Conservation (phyloP, 495 filamentous ascomycete genomes). For the Cryomyces antarcticus region DNA sequence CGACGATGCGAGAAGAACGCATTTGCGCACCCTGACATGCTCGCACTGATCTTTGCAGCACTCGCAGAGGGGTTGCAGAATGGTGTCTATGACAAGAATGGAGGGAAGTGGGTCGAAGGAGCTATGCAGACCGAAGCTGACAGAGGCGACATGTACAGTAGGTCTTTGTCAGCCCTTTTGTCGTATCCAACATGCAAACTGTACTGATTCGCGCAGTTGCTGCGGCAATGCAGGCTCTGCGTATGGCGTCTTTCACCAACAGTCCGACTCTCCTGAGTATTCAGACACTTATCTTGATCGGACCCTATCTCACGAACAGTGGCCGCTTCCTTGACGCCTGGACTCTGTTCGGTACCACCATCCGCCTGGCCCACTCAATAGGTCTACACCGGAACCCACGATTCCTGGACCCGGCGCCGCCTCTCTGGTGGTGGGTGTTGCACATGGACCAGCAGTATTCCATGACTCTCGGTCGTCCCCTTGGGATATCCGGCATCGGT, state of each 20-base stretch:
- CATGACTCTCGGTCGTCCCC: constrained; percentile 24
- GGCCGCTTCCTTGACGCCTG: constrained; percentile 22
- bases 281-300: constrained; percentile 19
- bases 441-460: constrained; percentile 31
- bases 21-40: constrained; percentile 22
- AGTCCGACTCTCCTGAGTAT: constrained; percentile 17
- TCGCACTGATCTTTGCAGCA: constrained; percentile 26
- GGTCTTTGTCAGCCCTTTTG: not conserved
- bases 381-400: constrained; percentile 25
- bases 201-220: constrained; percentile 11
- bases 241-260: constrained; percentile 20
- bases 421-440: constrained; percentile 31
- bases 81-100: constrained; percentile 22
- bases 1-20: constrained; percentile 20
- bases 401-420: constrained; percentile 22
- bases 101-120: constrained; percentile 20
- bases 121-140: constrained; percentile 17
- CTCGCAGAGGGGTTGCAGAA: constrained; percentile 25
- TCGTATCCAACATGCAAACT: not conserved
- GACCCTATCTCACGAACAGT: constrained; percentile 20
- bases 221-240: constrained; percentile 20
- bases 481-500: constrained; percentile 26
- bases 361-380: constrained; percentile 19
- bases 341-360: constrained; percentile 20
- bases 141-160: constrained; percentile 23